Base-by-base conservation (phyloP, 2,329 filamentous ascomycete species). In the Pestalotiopsis sp. region DNA sequence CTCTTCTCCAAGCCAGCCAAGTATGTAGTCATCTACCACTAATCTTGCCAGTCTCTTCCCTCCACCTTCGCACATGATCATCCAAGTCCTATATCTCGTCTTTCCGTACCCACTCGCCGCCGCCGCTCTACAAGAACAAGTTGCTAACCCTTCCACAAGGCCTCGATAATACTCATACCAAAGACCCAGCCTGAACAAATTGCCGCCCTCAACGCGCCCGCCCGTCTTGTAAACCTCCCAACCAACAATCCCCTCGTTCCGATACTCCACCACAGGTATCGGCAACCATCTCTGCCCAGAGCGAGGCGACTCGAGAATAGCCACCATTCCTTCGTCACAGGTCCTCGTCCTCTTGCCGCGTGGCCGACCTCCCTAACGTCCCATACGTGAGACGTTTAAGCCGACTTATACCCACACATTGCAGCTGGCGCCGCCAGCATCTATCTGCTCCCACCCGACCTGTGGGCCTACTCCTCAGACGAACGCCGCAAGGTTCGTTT, bases 401-500 rank as follows among this genome's bases (percentile, higher is more conserved):
- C 70, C 30, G 9, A 30, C 74, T 74, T 73, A 75, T 76, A 77
- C 71, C 72, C 70, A 68, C 73, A 68, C 76, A 87, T 86, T 92
- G 89, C 87, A 89, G 92, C 92, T 94, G 92, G 93, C 92, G 92
- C 88, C 88, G 92, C 94, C 92, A 95, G 92, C 92, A 88, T 87
- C 85, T 81, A 24, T 9, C 82, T 75, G 76, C 81, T 81, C 81
- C 82, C 84, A 84, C 85, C 87, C 85, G 82, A 88, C 86, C 88
- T 89, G 92, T 96, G 94, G 93, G 94, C 93, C 94, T 96, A 94
- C 93, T 96, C 92, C 93, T 94, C 93, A 92, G 90, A 88, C 94
- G 92, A 87, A 92, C 92, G 87, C 91, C 89, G 89, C 92, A 94
- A 91, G 89, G 92, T 94, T 94, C 93, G 93, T 95, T 94, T 97